These are phyloP conservation scores for Penicillium ochrochloron DNA, from an alignment of 495 filamentous ascomycete species.

Conservation along the genomic window DNA sequence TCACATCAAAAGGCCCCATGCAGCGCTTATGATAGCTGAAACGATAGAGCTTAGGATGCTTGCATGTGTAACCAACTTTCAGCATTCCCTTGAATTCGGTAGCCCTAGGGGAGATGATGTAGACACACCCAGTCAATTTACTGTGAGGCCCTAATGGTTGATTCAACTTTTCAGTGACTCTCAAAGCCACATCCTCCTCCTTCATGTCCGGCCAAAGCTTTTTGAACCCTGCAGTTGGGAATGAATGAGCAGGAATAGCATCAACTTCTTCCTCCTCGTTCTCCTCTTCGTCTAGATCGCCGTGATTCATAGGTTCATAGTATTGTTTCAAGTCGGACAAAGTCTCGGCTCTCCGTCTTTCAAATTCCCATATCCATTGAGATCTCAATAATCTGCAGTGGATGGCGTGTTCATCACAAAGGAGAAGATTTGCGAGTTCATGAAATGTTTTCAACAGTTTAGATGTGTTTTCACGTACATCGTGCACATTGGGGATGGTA, in stretches of 20 bases:
- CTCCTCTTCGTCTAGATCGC: not conserved
- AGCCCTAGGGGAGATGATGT: not conserved
- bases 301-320: not conserved
- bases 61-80: slow-evolving; percentile 12
- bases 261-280: not conserved
- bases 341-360: not conserved
- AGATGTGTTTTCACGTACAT: not conserved
- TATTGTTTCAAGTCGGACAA: not conserved
- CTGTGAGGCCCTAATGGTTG: not conserved
- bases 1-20: too few relatives aligned
- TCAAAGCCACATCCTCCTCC: slow-evolving; percentile 9
- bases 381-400: not conserved
- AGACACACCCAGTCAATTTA: slow-evolving; percentile 5
- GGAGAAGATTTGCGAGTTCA: not conserved
- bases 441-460: not conserved
- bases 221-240: not conserved
- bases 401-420: not conserved
- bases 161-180: slow-evolving; percentile 2
- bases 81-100: not conserved
- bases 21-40: too few relatives aligned
- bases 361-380: not conserved
- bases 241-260: not conserved
- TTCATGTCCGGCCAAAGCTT: not conserved
- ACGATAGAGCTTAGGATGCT: too few relatives aligned
- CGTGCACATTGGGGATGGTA: not conserved